These are phyloP conservation scores for Gossypium turneri DNA, from an alignment of 345 rosid genomes.

Conservation along the genomic window DNA sequence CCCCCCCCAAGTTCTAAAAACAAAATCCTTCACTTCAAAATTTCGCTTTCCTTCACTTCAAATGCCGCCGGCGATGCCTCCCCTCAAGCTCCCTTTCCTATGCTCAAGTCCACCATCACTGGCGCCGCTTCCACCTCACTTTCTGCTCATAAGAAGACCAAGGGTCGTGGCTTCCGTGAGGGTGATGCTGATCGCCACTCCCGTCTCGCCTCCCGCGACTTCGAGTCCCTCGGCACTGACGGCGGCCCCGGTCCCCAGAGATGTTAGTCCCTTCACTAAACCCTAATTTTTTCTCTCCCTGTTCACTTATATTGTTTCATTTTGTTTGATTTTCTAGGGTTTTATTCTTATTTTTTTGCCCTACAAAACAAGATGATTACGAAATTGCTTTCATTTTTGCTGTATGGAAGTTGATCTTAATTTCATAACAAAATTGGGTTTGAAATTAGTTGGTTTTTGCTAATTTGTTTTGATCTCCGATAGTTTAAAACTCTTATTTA, in stretches of 20 bases:
- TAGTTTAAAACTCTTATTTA: too few relatives aligned
- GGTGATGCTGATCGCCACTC: background rate
- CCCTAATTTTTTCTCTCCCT: background rate
- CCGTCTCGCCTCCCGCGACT: background rate
- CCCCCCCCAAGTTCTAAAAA: too few relatives aligned
- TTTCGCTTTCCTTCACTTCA: too few relatives aligned
- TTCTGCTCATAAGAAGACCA: background rate
- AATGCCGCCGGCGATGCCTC: background rate
- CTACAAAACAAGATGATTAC: background rate
- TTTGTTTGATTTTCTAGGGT: background rate
- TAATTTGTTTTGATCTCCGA: too few relatives aligned
- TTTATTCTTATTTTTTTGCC: background rate
- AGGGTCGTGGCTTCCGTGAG: background rate
- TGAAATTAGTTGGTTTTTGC: background rate
- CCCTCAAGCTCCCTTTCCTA: background rate
- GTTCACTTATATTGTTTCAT: background rate
- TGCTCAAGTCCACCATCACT: background rate
- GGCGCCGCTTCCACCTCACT: background rate
- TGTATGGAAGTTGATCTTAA: background rate
- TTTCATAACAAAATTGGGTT: background rate
- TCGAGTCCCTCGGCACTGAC: conserved; percentile 25
- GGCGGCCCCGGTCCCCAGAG: conserved; percentile 88
- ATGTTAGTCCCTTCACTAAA: conserved; percentile 42
- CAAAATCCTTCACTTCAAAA: too few relatives aligned
- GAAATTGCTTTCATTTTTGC: background rate